These are phyloP conservation scores for Botryosphaeria dothidea DNA, from an alignment of 2,329 filamentous ascomycete species.

Conservation along the genomic window DNA sequence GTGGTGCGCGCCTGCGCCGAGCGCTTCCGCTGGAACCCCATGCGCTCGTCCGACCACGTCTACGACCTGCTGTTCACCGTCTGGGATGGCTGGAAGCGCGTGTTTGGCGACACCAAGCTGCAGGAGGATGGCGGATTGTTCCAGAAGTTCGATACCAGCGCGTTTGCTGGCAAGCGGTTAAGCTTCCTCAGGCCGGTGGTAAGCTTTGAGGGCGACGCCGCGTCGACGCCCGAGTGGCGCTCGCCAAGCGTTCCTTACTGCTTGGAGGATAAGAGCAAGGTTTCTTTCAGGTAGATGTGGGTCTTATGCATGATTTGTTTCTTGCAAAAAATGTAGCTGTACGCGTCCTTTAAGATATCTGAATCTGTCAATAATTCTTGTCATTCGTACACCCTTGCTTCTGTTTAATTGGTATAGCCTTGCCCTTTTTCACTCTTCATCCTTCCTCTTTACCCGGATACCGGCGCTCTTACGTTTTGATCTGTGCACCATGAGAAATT, in stretches of 20 bases:
- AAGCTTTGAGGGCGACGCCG: constrained; percentile 23
- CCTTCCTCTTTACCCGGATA: not conserved
- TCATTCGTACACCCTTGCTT: no score
- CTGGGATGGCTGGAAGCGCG: constrained; percentile 30
- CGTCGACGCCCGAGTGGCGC: constrained; percentile 21
- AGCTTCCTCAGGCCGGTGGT: constrained; percentile 30
- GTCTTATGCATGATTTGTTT: not conserved
- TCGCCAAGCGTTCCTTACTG: constrained; percentile 24
- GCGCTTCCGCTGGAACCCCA: constrained; percentile 29
- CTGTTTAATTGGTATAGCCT: no score
- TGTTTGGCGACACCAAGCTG: constrained; percentile 23
- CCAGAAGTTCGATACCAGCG: constrained; percentile 26
- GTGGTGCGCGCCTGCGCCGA: constrained; percentile 29
- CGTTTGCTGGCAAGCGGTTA: constrained; percentile 26
- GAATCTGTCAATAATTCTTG: no score
- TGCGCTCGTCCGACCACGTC: constrained; percentile 33
- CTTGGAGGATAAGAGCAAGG: not conserved
- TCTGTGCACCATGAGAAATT: not conserved
- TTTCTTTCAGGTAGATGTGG: constrained; percentile 3
- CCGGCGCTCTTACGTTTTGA: not conserved
- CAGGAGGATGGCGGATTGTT: constrained; percentile 25
- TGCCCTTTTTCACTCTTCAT: no score
- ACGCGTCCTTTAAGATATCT: no score
- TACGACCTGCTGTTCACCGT: constrained; percentile 31
- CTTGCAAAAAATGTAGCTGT: no score